Evolutionary conservation across 768 basidiomycete species (phyloP), one percentile per base, ranked within the genome.

Genomic region (Coprinopsis cinerea): DNA sequence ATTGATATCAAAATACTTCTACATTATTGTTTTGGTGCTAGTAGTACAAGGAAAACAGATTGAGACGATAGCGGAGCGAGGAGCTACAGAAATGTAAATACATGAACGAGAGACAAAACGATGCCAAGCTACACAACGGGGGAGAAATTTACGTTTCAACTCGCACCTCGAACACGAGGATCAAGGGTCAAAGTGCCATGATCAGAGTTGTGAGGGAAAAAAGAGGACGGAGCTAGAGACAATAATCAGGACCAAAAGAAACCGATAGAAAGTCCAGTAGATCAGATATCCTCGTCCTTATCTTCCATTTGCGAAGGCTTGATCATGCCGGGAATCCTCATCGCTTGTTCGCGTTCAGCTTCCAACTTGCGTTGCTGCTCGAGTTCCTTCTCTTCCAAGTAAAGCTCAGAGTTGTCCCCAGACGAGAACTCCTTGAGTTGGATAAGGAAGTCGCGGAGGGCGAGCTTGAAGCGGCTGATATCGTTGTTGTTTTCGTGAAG

Each of bases 251-350:
- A n/a, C n/a, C n/a, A n/a, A n/a, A 18, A 39, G 17, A 18, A 39
- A 18, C 11, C 36, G 10, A 39, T 9, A 6, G 36, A 32, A 7
- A 32, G 41, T 25, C 24, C 57, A 53, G 54, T 62, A 61, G 57
- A 70, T 80, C 64, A 83, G 57, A 79, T 89, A 72, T 90, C 88
- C 68, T 90, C 88, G 62, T 94, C 92, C 69, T 88, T 89, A 70
- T 95, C 93, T 63, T 94, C 91, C 64, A 97, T 63, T 67, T 94
- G 91, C 58, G 86, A 88, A 34, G 93, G 94, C 68, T 96, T 96
- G 65, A 97, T 78, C 88, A 97, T 88, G 34, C 96, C 96, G n/a
- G 94, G 95, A 53, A 98, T 92, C 57, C 89, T 81, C 78, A 90
- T 88, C 22, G 93, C 92, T 30, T 85, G 79, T 69, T 92, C 82